Evolutionary conservation across 2,329 filamentous ascomycete species (phyloP).

Genomic region (Cladophialophora chaetospira): DNA sequence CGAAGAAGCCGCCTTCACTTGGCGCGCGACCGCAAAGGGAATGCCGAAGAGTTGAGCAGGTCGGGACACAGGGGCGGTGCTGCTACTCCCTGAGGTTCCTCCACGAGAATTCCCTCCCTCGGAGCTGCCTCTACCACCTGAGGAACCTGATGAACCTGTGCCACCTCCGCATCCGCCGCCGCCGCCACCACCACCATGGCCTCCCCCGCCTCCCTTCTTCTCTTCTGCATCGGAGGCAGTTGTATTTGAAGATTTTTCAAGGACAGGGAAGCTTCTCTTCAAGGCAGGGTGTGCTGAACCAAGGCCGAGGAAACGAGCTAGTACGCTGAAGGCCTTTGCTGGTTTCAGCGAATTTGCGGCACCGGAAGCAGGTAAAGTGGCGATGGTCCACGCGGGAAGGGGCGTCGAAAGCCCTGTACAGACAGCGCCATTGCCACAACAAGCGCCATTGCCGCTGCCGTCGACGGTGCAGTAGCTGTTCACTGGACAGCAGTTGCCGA

Average conservation of each 20-base stretch:
- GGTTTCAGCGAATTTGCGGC: neutral
- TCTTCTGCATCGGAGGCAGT: neutral
- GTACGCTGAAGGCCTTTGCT: neutral
- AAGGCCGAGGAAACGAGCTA: neutral
- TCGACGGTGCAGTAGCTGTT: slow-evolving; percentile 4
- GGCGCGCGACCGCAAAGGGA: neutral
- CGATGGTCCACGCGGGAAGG: neutral
- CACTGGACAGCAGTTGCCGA: neutral
- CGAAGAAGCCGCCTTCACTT: neutral
- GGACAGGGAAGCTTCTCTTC: neutral
- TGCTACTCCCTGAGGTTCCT: neutral
- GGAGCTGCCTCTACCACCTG: no score
- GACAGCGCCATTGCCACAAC: neutral
- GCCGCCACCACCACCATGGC: neutral
- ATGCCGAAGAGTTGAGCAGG: neutral
- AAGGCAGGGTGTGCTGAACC: neutral
- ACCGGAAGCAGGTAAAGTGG: neutral
- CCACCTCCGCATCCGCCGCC: neutral
- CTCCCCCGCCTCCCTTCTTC: neutral
- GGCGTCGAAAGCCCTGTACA: slow-evolving; percentile 1
- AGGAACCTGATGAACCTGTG: no score
- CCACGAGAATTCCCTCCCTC: no score
- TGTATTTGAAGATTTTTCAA: neutral
- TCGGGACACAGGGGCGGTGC: neutral
- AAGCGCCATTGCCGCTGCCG: neutral